Conservation (phyloP, 345 rosid species). For the Zanthoxylum bungeanum region DNA sequence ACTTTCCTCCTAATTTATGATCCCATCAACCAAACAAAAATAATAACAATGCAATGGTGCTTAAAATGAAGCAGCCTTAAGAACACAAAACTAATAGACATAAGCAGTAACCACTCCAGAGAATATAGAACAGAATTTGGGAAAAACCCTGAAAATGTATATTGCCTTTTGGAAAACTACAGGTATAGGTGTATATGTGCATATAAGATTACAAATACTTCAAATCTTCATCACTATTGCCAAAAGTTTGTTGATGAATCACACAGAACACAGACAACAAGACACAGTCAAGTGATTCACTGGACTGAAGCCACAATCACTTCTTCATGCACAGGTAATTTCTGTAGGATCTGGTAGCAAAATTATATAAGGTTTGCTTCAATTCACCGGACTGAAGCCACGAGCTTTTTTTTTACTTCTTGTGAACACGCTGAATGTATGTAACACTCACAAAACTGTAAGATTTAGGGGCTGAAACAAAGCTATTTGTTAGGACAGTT, state of each 20-base stretch:
- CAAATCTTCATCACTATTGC: constrained; percentile 6
- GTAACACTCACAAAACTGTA: background rate
- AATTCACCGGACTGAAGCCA: background rate
- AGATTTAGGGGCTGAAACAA: background rate
- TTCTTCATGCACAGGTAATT: background rate
- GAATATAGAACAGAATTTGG: no score
- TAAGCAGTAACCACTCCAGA: background rate
- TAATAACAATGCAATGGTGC: background rate
- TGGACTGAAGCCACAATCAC: background rate
- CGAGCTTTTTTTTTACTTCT: constrained; percentile 6
- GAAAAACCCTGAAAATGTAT: background rate
- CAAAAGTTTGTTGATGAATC: background rate
- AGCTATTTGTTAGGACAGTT: constrained; percentile 9
- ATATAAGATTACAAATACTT: background rate
- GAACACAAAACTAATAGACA: background rate
- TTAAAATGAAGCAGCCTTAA: background rate
- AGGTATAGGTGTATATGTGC: background rate
- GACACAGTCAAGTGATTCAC: constrained; percentile 1
- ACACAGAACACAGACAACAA: constrained; percentile 6
- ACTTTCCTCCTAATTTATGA: no score
- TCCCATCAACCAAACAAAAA: background rate
- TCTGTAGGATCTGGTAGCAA: background rate
- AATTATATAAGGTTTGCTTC: background rate
- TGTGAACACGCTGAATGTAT: background rate
- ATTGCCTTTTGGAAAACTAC: background rate